phyloP scores from a whole-genome alignment of 2,329 filamentous ascomycete species.

The Alternaria infectoria region DNA sequence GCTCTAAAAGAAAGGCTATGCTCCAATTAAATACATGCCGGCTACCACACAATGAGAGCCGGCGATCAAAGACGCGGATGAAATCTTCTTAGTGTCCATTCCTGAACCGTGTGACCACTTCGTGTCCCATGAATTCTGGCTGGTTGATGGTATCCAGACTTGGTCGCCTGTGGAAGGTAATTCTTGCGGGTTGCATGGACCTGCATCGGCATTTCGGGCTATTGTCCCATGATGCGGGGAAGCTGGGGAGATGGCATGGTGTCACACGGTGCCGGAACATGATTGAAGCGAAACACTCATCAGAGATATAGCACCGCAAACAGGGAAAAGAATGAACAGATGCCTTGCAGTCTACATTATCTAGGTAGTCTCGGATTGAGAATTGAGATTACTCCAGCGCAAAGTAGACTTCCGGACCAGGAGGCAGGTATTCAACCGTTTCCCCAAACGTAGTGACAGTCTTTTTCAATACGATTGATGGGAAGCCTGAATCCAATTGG shows the following conservation, averaged over 20 bases:
- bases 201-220: conserved; percentile 24
- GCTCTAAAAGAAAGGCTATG: neutral
- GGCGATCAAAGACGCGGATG: neutral
- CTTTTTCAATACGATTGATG: neutral
- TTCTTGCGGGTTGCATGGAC: conserved; percentile 2
- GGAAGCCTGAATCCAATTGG: neutral
- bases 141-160: neutral
- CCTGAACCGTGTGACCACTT: neutral
- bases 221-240: conserved; percentile 17
- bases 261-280: neutral
- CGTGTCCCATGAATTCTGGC: neutral
- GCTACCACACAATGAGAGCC: neutral
- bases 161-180: neutral
- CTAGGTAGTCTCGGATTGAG: neutral
- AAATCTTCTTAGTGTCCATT: neutral
- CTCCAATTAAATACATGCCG: conserved; percentile 1
- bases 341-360: neutral
- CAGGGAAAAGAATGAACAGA: neutral
- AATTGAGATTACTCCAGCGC: neutral
- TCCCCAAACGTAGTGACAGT: neutral
- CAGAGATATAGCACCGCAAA: neutral
- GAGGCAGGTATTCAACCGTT: neutral
- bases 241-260: conserved; percentile 6
- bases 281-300: neutral
- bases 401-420: neutral